A percentile compares a stretch with the other conserved stretches of the same genome.
These are phyloP conservation scores for Lophium mytilinum DNA, from an alignment of 495 filamentous ascomycete species.

Conservation along the genomic window DNA sequence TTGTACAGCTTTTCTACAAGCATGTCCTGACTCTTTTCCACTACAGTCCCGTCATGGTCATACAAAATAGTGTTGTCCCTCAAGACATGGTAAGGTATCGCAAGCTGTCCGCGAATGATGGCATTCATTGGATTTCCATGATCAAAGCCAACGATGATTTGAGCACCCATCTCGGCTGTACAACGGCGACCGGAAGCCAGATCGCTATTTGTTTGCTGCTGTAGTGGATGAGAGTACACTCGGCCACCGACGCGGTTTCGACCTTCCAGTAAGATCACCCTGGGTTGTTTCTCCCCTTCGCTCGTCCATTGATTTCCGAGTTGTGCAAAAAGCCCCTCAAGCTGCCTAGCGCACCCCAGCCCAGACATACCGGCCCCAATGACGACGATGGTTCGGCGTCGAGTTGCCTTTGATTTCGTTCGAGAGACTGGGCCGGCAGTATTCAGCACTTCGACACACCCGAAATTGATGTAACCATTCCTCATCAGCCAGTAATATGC, in stretches of 20 bases:
- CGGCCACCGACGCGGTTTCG: conserved; percentile 83
- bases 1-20: conserved; percentile 88
- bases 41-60: conserved; percentile 73
- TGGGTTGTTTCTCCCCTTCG: conserved; percentile 55
- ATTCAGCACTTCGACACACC: conserved; percentile 66
- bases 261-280: conserved; percentile 78
- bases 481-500: conserved; percentile 89
- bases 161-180: conserved; percentile 92
- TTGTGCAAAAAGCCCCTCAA: conserved; percentile 75
- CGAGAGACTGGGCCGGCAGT: conserved; percentile 27
- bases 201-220: conserved; percentile 44
- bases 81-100: conserved; percentile 73
- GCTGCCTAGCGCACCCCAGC: conserved; percentile 82
- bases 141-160: conserved; percentile 96
- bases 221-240: conserved; percentile 84
- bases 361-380: conserved; percentile 94
- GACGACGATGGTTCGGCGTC: conserved; percentile 65
- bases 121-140: conserved; percentile 88
- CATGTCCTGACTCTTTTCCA: conserved; percentile 70
- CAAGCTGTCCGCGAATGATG: conserved; percentile 84
- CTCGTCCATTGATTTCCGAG: conserved; percentile 57
- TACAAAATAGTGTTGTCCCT: conserved; percentile 84
- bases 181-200: conserved; percentile 48
- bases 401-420: conserved; percentile 37
- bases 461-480: conserved; percentile 94